phyloP scores from a whole-genome alignment of 176 grass and related monocot genomes.

The Ensete glaucum region DNA sequence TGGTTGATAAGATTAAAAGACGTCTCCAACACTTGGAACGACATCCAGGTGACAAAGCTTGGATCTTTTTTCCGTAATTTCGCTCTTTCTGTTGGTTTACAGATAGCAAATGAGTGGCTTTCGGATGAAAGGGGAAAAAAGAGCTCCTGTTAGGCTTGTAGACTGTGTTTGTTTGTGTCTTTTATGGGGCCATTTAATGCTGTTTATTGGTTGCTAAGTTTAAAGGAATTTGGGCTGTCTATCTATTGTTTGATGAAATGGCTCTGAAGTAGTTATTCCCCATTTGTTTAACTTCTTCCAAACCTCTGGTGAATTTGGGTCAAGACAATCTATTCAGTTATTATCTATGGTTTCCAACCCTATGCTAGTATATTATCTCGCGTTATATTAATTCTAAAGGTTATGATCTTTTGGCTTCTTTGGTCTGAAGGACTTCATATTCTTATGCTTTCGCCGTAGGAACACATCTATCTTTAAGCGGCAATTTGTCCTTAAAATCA shows the following conservation, averaged over 20 bases:
- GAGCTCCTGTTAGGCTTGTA: not conserved
- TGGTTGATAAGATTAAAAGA: not conserved
- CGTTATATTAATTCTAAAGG: not conserved
- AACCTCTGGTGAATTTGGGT: not conserved
- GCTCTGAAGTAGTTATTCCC: not conserved
- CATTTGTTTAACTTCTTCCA: not conserved
- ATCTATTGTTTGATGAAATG: conserved; percentile 1
- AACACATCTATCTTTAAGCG: not conserved
- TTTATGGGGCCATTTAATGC: not conserved
- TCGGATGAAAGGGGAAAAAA: not conserved
- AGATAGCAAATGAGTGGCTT: not conserved
- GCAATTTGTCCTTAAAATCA: not conserved
- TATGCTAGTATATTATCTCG: not conserved
- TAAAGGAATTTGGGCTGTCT: not conserved
- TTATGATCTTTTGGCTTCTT: not conserved
- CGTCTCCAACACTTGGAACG: conserved; percentile 62
- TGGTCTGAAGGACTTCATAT: not conserved
- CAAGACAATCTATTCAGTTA: not conserved
- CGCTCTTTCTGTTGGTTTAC: not conserved
- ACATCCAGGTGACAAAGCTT: conserved; percentile 45
- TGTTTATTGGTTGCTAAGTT: not conserved
- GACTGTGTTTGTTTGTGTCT: not conserved
- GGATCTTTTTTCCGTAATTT: not conserved
- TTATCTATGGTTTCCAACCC: not conserved
- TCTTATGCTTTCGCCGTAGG: not conserved